Base-by-base conservation (phyloP, 306 rosid species). In the Malus sieversii region DNA sequence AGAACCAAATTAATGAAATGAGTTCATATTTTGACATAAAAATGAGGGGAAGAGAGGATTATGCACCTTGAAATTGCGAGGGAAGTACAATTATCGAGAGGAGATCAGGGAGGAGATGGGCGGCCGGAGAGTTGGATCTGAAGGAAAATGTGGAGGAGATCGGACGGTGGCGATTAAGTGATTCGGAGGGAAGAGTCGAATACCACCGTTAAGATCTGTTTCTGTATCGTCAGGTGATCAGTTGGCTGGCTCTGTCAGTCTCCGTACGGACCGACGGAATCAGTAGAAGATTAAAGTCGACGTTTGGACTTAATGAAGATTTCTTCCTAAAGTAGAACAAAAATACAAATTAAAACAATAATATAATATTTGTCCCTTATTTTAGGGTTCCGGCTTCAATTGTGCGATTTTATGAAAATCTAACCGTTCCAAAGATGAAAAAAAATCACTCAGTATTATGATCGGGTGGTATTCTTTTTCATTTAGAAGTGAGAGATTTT, bases 151-250 rank as follows among this genome's bases (percentile, higher is more conserved):
- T 23, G 75, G 74, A 51, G 20, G 57, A 10, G 68, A 77, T 59
- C 63, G 79, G 83, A 78, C 82, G 88, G 90, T 79, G 85, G 81
- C 70, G 70, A 80, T 76, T 71, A 18, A 48, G 13, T 48, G 15
- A 48, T 48, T 48, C 19, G 20, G 8, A 15, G 55, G 55, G 8
- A 48, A 48, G 8, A 48, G 20, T 15, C 16, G 20, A 48, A 15
- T 15, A 13, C 3, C 20, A 48, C 55, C 55, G 55, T 48, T 48
- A 48, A 48, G 55, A 48, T 48, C 55, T 48, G 55, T 15, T 14
- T 48, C 55, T 48, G 55, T 48, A 15, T 48, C 55, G 19, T 16
- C 8, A 48, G 55, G 20, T 19, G 20, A 5, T 15, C 55, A 44
- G 14, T 44, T 15, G 53, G 53, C 20, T 48, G 6, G 55, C 55